Percentiles rank a stretch among this genome's conserved stretches.
Evolutionary conservation across 108 stramenopile genomes (phyloP).

Genomic region (Discostella stelligeroides): DNA sequence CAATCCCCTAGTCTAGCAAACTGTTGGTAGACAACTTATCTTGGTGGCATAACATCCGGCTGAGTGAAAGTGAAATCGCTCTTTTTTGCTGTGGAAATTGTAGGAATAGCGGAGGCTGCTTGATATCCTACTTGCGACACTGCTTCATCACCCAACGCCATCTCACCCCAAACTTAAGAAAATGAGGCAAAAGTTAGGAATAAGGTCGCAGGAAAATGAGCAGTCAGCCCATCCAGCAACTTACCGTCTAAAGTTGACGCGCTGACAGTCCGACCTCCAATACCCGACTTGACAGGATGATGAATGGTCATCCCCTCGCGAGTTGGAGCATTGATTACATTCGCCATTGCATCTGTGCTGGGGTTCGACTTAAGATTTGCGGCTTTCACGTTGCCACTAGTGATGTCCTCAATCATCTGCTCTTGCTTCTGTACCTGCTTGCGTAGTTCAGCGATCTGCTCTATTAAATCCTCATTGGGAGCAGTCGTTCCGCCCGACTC

Average conservation of each 20-base stretch:
- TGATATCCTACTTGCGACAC: slow-evolving; percentile 27
- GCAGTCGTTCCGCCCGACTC: slow-evolving; percentile 78
- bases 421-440: slow-evolving; percentile 88
- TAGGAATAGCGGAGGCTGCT: slow-evolving; percentile 22
- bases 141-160: slow-evolving; percentile 75
- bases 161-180: slow-evolving; percentile 80
- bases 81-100: slow-evolving; percentile 26
- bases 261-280: slow-evolving; percentile 34
- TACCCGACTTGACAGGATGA: slow-evolving; percentile 23
- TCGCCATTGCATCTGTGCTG: slow-evolving; percentile 55
- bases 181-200: background rate
- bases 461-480: slow-evolving; percentile 75
- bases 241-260: slow-evolving; percentile 36
- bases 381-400: slow-evolving; percentile 35
- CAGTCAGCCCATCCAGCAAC: slow-evolving; percentile 1
- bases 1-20: background rate
- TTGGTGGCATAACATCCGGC: slow-evolving; percentile 89
- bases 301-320: slow-evolving; percentile 37
- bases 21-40: slow-evolving; percentile 49
- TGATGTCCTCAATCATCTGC: slow-evolving; percentile 62
- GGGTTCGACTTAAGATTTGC: slow-evolving; percentile 29
- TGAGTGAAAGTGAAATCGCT: slow-evolving; percentile 81
- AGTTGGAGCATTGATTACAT: slow-evolving; percentile 35
- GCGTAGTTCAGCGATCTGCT: slow-evolving; percentile 88
- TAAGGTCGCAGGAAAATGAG: background rate